Evolutionary conservation across 805 yeast species (phyloP).

Genomic region (Saccharomyces kudriavzevii): DNA sequence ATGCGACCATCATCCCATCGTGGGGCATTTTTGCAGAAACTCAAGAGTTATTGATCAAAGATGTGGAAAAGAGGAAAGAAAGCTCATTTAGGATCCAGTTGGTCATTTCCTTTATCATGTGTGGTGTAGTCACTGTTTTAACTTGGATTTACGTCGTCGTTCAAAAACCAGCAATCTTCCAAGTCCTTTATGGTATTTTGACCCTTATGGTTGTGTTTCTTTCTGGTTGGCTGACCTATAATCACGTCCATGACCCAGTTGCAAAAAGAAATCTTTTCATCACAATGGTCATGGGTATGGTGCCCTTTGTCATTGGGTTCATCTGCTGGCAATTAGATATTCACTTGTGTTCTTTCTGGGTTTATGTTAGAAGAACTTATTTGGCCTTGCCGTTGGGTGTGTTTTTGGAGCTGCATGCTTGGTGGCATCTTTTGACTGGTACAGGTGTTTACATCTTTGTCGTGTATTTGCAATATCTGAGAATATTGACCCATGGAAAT

Average conservation of each 20-base stretch:
- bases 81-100: conserved; percentile 12
- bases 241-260: conserved; percentile 42
- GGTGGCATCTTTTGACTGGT: conserved; percentile 94
- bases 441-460: conserved; percentile 81
- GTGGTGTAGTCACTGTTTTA: conserved; percentile 47
- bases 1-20: conserved; percentile 92
- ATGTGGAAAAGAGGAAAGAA: background rate
- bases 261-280: conserved; percentile 44
- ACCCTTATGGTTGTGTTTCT: conserved; percentile 65
- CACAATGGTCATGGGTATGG: conserved; percentile 53
- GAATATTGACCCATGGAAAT: conserved; percentile 55
- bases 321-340: conserved; percentile 85
- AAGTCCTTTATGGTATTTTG: conserved; percentile 70
- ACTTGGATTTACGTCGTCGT: conserved; percentile 66
- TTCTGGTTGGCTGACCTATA: conserved; percentile 44
- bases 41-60: conserved; percentile 13
- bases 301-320: conserved; percentile 65
- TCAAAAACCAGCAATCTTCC: conserved; percentile 83
- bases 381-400: conserved; percentile 80
- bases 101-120: conserved; percentile 41
- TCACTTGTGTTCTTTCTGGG: conserved; percentile 59
- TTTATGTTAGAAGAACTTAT: conserved; percentile 47
- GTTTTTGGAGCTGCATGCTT: conserved; percentile 84
- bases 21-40: conserved; percentile 72
- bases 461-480: conserved; percentile 66